Evolutionary conservation across 2,329 filamentous ascomycete genomes (phyloP), one percentile per base, ranked within the genome.

Genomic region (Fusarium staphyleae): DNA sequence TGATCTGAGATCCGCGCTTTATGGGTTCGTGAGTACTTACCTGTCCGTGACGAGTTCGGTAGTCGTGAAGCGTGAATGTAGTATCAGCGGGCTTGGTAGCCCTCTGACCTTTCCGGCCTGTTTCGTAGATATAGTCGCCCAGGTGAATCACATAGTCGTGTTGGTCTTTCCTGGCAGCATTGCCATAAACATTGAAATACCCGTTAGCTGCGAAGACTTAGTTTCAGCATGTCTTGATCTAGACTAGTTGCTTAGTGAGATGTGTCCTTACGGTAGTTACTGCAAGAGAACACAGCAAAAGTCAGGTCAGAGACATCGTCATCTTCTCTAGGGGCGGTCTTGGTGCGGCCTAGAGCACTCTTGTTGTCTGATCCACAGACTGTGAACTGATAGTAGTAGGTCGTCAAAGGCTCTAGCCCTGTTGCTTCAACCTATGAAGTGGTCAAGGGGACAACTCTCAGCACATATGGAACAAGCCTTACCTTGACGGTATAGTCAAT

Each of bases 401-500:
- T 78, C 0, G 86, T 90, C 65, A 84, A 88, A 0, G 87, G 78
- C 44, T 81, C 74, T 33, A 91, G 69, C 12, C 81, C 80, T 41
- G 73, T 79, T 1, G 87, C 88, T 70, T 91, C 87, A 12, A 90
- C 82, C 79, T 87, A 45, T 12, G 1, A 7, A 5, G 10, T 16
- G 11, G 35, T 51, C 3, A 49, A 32, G 14, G 5, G 3, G 9
- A 16, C 15, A 3, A 12, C 6, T 8, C 2, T 3, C 5, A 24
- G 4, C 2, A 10, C 8, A 1, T 5, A 2, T 8, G 1, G 0
- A 0, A 4, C 1, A 2, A 10, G 4, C 19, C 52, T 43, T 68
- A 85, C 84, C 78, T 90, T 90, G 54, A 91, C 76, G 0, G 88
- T 91, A 68, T 87, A 92, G 67, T 92, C 89, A 40, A 91, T 83